These are phyloP conservation scores for Linanthus parryae DNA, from an alignment of 148 eudicot genomes.

Conservation along the genomic window DNA sequence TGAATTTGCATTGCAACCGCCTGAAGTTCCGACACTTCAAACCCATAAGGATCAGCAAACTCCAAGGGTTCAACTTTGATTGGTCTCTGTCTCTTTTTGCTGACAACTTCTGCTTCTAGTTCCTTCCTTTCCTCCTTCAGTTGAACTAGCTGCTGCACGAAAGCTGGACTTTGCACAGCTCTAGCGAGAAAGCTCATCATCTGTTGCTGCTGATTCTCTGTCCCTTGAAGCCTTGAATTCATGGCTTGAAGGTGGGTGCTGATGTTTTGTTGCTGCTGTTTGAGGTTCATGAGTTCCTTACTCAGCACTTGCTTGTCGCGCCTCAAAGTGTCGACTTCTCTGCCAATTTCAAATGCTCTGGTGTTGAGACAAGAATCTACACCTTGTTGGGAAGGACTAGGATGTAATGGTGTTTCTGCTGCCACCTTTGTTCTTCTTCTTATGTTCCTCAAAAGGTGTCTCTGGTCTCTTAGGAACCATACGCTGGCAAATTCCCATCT, in stretches of 20 bases:
- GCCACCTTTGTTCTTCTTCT: constrained; percentile 36
- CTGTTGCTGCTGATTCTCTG: constrained; percentile 71
- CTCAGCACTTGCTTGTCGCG: constrained; percentile 60
- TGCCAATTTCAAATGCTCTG: constrained; percentile 51
- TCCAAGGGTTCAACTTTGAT: constrained; percentile 55
- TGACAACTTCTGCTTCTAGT: too few relatives aligned
- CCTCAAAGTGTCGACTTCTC: constrained; percentile 51
- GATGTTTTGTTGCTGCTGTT: constrained; percentile 68
- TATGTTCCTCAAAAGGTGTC: constrained; percentile 62
- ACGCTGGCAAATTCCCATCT: constrained; percentile 95
- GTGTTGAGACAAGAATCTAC: constrained; percentile 18
- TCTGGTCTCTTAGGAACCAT: constrained; percentile 64
- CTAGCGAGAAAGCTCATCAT: constrained; percentile 90
- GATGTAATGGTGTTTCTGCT: constrained; percentile 42
- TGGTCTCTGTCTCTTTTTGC: too few relatives aligned
- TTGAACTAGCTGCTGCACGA: constrained; percentile 49
- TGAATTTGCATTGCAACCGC: constrained; percentile 84
- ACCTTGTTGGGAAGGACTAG: constrained; percentile 14
- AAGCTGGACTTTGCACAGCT: constrained; percentile 77
- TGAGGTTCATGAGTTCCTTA: constrained; percentile 71
- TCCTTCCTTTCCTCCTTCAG: constrained; percentile 53
- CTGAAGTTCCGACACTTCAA: constrained; percentile 62
- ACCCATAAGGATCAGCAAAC: constrained; percentile 16
- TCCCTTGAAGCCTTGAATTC: constrained; percentile 68
- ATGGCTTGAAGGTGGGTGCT: constrained; percentile 51